Percentiles rank a stretch among this genome's conserved stretches.
Evolutionary conservation across 106 monocot genomes (phyloP).

Genomic region (Dioscorea zingiberensis): DNA sequence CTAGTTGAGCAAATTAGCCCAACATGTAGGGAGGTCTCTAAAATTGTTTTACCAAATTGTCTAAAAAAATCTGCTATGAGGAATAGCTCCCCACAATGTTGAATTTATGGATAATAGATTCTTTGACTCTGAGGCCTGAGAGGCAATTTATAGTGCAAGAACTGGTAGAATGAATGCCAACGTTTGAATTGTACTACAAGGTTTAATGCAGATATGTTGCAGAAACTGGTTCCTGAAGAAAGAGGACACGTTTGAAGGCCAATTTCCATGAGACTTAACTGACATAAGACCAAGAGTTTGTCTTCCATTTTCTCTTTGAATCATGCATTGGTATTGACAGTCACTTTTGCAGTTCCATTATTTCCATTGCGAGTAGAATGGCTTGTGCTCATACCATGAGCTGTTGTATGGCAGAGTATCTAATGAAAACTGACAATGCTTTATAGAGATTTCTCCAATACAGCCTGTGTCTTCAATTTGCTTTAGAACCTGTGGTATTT

Average conservation of each 20-base stretch:
- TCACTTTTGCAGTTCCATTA: slow-evolving; percentile 60
- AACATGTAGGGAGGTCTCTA: too few species aligned
- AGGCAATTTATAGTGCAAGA: too few species aligned
- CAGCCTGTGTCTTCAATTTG: slow-evolving; percentile 38
- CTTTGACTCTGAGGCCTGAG: too few species aligned
- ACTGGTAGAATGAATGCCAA: too few species aligned
- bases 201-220: slow-evolving; percentile 77
- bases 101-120: slow-evolving; percentile 77
- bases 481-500: too few species aligned
- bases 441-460: slow-evolving; percentile 25
- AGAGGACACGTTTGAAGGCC: slow-evolving; percentile 76
- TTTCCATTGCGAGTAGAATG: slow-evolving; percentile 66
- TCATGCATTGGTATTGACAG: slow-evolving; percentile 80
- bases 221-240: slow-evolving; percentile 93
- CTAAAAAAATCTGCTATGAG: slow-evolving; percentile 80
- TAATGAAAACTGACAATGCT: slow-evolving; percentile 45
- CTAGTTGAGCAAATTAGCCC: too few species aligned
- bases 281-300: slow-evolving; percentile 43
- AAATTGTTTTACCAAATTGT: not conserved
- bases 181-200: slow-evolving; percentile 77
- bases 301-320: slow-evolving; percentile 61
- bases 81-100: slow-evolving; percentile 92
- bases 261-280: slow-evolving; percentile 89
- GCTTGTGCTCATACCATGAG: slow-evolving; percentile 66
- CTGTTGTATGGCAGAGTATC: slow-evolving; percentile 21